Evolutionary conservation across 2,329 filamentous ascomycete genomes (phyloP).

Genomic region (Calonectria crousiana): DNA sequence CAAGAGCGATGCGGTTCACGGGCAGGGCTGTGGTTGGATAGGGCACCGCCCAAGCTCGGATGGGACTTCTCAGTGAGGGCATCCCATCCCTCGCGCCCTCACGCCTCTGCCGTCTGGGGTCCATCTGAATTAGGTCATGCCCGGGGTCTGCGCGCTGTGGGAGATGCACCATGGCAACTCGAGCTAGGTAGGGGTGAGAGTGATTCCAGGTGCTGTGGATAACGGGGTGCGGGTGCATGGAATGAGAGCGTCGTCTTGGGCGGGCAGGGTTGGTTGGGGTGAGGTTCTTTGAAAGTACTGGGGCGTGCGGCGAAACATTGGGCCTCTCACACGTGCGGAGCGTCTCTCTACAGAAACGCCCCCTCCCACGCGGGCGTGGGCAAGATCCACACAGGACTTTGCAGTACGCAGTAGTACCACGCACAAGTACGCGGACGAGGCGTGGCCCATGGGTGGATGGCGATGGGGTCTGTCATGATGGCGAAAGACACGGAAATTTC

Average conservation of each 20-base stretch:
- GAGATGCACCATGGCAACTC: not conserved
- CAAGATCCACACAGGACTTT: not conserved
- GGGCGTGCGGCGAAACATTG: not conserved
- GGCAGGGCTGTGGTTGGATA: slow-evolving; percentile 11
- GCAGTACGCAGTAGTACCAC: not conserved
- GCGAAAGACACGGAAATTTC: not conserved
- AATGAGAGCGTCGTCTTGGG: not conserved
- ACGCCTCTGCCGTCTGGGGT: slow-evolving; percentile 10
- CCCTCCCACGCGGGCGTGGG: slow-evolving; percentile 11
- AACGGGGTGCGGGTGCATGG: not conserved
- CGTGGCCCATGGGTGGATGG: not conserved
- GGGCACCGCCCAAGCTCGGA: slow-evolving; percentile 2
- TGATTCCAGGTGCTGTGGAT: not conserved
- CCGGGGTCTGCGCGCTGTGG: slow-evolving; percentile 9
- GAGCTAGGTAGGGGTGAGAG: not conserved
- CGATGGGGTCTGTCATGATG: not conserved
- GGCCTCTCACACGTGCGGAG: not conserved
- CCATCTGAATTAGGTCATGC: slow-evolving; percentile 17
- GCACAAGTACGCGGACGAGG: not conserved
- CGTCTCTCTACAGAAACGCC: slow-evolving; percentile 3
- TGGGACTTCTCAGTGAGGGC: slow-evolving; percentile 10
- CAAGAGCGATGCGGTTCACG: not conserved
- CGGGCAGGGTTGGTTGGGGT: not conserved
- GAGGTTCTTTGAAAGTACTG: slow-evolving; percentile 9
- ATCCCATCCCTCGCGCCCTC: not conserved